Evolutionary conservation across 2,329 filamentous ascomycete species (phyloP), one percentile per base, ranked within the genome.

Genomic region (Pseudocercospora macadamiae): DNA sequence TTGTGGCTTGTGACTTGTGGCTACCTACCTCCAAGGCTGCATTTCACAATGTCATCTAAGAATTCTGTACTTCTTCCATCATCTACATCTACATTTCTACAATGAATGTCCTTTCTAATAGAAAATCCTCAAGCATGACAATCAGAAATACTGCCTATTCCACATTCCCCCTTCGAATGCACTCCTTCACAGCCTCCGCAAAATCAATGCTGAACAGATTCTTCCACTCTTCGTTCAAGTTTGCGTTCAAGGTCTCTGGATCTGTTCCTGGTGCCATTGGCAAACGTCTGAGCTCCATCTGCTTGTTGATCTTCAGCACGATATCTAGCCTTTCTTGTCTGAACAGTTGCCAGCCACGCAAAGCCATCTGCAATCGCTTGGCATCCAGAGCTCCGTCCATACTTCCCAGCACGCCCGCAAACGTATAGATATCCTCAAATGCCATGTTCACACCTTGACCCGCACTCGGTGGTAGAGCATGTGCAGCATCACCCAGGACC

Each of bases 271-370:
- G n/a, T n/a, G n/a, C 21, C n/a, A 26, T 26, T 16, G 49, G 49
- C 49, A 52, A 18, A 18, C 49, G 49, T 23, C 25, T 30, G 9
- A 32, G 12, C 49, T 52, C 49, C 49, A 52, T 52, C 5, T 52
- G 28, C 18, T 25, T 52, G 12, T 36, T 37, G 8, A 52, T 26
- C 37, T 30, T 37, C n/a, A 52, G 16, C 7, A 52, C 49, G 21
- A 16, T 14, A 23, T 52, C 49, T 19, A 37, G 12, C 4, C 49
- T 37, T n/a, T 36, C 28, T 21, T 52, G 49, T 18, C 49, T 10
- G 8, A 10, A 39, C 2, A 37, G 2, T 18, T 52, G 49, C 49
- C 49, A 52, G 28, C 49, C 32, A 52, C 21, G 49, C 30, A 52
- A 8, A 9, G 49, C 49, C 2, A 19, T 37, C 14, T 52, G 28